These are phyloP conservation scores for Boletellus emodensis DNA, from an alignment of 768 basidiomycete species.

Conservation along the genomic window DNA sequence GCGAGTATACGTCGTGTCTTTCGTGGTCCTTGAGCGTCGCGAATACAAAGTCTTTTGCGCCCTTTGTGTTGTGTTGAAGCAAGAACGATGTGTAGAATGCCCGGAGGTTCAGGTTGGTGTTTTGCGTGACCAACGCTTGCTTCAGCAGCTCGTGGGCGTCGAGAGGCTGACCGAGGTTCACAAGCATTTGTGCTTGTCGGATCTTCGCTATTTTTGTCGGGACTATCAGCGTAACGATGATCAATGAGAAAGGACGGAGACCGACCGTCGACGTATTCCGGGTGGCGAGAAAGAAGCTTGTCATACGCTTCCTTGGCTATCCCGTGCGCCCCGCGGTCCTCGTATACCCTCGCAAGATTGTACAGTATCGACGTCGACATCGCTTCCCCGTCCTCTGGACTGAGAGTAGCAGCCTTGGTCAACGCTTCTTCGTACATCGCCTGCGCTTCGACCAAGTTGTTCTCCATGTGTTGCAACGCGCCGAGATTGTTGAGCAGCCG, in stretches of 20 bases:
- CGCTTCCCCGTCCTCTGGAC: conserved; percentile 51
- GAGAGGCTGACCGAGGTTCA: conserved; percentile 62
- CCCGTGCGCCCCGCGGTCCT: conserved; percentile 70
- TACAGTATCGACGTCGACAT: conserved; percentile 82
- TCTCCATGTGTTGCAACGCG: conserved; percentile 68
- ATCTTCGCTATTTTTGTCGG: conserved; percentile 68
- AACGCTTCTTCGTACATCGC: conserved; percentile 72
- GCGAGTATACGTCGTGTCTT: conserved; percentile 84
- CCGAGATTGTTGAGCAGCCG: conserved; percentile 80
- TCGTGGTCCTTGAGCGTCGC: conserved; percentile 82
- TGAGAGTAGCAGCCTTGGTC: conserved; percentile 47
- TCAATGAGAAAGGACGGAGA: conserved; percentile 4
- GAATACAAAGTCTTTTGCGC: conserved; percentile 87
- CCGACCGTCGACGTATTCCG: conserved; percentile 94
- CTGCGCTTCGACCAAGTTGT: conserved; percentile 51
- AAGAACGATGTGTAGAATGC: conserved; percentile 94
- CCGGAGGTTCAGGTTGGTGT: conserved; percentile 78
- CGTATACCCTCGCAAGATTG: conserved; percentile 89
- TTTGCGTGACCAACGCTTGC: conserved; percentile 78
- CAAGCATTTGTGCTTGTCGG: conserved; percentile 79
- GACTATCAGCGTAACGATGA: conserved; percentile 6
- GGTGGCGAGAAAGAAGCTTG: conserved; percentile 83
- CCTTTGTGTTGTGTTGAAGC: conserved; percentile 67
- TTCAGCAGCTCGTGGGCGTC: conserved; percentile 89
- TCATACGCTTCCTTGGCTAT: conserved; percentile 84